Percentiles rank a stretch among this genome's conserved stretches.
phyloP scores from a whole-genome alignment of 192 early-diverging fungal species.

The Ambispora gerdemannii region DNA sequence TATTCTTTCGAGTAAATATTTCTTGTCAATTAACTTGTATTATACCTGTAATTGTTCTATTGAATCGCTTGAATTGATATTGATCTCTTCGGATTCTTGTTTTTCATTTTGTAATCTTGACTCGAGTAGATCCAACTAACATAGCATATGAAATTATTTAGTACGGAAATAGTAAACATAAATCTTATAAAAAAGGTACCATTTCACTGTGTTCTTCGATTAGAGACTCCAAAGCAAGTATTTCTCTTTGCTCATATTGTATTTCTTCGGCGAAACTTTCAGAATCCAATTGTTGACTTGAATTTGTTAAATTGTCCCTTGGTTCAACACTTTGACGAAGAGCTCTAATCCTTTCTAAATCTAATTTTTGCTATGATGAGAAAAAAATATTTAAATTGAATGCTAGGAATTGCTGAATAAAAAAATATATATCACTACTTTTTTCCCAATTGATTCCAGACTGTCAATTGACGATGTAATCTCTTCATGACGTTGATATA shows the following conservation, averaged over 20 bases:
- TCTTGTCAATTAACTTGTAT: background rate
- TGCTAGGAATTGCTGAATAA: background rate
- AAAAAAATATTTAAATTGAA: background rate
- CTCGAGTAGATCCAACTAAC: constrained; percentile 6
- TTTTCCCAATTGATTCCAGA: constrained; percentile 26
- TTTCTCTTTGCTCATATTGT: constrained; percentile 13
- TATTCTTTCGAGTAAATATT: background rate
- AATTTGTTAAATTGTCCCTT: background rate
- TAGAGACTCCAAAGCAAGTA: constrained; percentile 20
- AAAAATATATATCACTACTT: background rate
- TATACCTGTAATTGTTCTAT: background rate
- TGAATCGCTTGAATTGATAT: background rate
- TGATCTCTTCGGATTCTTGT: background rate
- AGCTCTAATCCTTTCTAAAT: constrained; percentile 13
- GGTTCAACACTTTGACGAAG: background rate
- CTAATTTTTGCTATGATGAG: constrained; percentile 17
- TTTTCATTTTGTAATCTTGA: constrained; percentile 8
- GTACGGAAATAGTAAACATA: background rate
- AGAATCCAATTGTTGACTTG: background rate
- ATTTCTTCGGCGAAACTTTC: constrained; percentile 20
- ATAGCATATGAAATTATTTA: background rate
- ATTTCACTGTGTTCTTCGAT: background rate
- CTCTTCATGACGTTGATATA: constrained; percentile 25
- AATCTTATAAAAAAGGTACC: background rate
- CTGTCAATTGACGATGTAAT: constrained; percentile 30